phyloP scores from a whole-genome alignment of 2,329 filamentous ascomycete genomes.

The Laburnicola sp. region DNA sequence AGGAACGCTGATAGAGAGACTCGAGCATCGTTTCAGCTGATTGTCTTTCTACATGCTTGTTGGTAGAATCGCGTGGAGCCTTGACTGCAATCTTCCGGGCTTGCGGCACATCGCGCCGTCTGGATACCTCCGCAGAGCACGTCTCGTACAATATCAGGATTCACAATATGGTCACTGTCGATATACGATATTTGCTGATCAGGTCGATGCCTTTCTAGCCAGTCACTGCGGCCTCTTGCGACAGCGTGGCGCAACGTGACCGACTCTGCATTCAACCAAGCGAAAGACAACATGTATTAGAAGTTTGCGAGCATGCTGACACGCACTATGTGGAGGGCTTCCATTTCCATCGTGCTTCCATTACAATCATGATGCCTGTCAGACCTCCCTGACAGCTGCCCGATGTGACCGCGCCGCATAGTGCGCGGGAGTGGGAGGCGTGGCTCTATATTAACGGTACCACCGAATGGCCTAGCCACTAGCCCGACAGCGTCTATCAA shows the following conservation, averaged over 20 bases:
- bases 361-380: slow-evolving; percentile 17
- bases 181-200: slow-evolving; percentile 18
- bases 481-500: slow-evolving; percentile 12
- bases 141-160: neutral
- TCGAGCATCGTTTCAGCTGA: slow-evolving; percentile 16
- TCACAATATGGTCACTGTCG: slow-evolving; percentile 6
- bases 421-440: slow-evolving; percentile 16
- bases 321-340: slow-evolving; percentile 19
- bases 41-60: slow-evolving; percentile 18
- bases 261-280: neutral
- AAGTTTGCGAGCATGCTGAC: neutral
- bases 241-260: slow-evolving; percentile 1
- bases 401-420: slow-evolving; percentile 15
- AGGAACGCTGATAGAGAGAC: slow-evolving; percentile 8
- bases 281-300: neutral
- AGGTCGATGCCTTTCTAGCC: slow-evolving; percentile 7
- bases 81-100: slow-evolving; percentile 19
- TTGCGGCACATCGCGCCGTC: slow-evolving; percentile 27
- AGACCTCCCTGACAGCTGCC: slow-evolving; percentile 20
- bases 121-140: slow-evolving; percentile 18
- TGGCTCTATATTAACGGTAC: slow-evolving; percentile 26
- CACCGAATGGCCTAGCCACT: slow-evolving; percentile 18
- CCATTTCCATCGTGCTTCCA: slow-evolving; percentile 20
- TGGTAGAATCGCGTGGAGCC: slow-evolving; percentile 16
- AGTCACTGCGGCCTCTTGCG: slow-evolving; percentile 2